Base-by-base conservation (phyloP, 1,139 yeast species). In the Ogataea hybrid region DNA sequence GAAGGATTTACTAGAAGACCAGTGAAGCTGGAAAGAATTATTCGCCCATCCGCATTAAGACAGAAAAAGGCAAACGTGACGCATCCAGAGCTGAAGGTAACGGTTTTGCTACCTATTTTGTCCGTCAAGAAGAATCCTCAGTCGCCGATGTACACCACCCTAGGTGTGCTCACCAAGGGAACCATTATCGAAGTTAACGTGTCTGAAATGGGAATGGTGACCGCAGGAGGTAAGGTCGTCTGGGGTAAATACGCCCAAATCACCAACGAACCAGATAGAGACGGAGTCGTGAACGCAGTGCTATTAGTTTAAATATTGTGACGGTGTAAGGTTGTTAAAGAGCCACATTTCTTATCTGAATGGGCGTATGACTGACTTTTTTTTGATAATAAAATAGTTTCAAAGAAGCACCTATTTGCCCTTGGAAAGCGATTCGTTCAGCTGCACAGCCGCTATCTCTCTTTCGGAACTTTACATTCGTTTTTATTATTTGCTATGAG, bases 191-290 rank as follows among this genome's bases (percentile, higher is more conserved):
- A 94, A 71, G 99, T 94, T 47, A 94, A 94, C 61, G 99, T 94
- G 28, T 84, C 95, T 46, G 99, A 94, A 64, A 74, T 94, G 59
- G 99, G 99, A 42, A 75, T 94, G 70, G 98, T 94, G 41, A 94
- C 98, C 28, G 95, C 98, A 41, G 98, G 98, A 64, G 99, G 99
- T 71, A 94, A 94, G 67, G 98, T 94, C 58, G 98, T 94, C 47
- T 94, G 99, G 99, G 99, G 99, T 75, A 94, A 94, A 63, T 94
- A 89, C 60, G 99, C 99, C 34, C 99, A 94, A 70, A 84, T 94
- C 65, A 94, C 99, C 40, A 94, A 94, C 66, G 98, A 94, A 67
- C 99, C 99, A 31, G 99, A 94, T 66, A 81, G 97, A 73, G 99
- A 92, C 65, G 99, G 99, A 36, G 92, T 97, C 70, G 98, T 92